Percentiles rank a stretch among this genome's conserved stretches.
phyloP scores from a whole-genome alignment of 805 yeast species.

The Pichia manshurica region DNA sequence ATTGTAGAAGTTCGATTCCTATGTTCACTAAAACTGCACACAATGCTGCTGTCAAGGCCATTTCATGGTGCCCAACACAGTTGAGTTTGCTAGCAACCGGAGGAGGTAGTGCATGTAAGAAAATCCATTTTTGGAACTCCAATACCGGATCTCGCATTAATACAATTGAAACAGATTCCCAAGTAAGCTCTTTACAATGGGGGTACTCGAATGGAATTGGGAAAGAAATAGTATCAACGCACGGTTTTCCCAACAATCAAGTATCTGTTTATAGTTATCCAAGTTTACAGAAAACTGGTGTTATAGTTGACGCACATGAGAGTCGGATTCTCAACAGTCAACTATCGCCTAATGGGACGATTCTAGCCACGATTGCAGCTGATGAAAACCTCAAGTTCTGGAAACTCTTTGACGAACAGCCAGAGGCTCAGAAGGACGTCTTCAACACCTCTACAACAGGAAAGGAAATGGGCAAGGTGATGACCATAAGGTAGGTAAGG shows the following conservation, averaged over 20 bases:
- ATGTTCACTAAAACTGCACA: conserved; percentile 73
- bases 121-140: conserved; percentile 93
- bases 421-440: conserved; percentile 18
- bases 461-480: conserved; percentile 44
- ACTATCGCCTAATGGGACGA: conserved; percentile 83
- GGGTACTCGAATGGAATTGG: conserved; percentile 71
- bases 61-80: conserved; percentile 92
- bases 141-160: conserved; percentile 82
- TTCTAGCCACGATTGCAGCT: conserved; percentile 90
- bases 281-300: conserved; percentile 79
- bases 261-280: conserved; percentile 83
- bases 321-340: conserved; percentile 79
- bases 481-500: conserved; percentile 40
- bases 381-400: conserved; percentile 95
- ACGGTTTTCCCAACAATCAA: conserved; percentile 86
- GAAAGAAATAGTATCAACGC: conserved; percentile 83
- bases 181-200: conserved; percentile 92
- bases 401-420: conserved; percentile 65
- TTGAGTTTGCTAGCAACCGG: conserved; percentile 85
- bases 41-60: conserved; percentile 91
- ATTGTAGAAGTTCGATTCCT: conserved; percentile 64
- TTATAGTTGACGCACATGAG: conserved; percentile 81
- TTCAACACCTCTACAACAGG: conserved; percentile 32
- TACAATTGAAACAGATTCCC: conserved; percentile 86
- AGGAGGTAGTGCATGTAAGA: conserved; percentile 88